Conservation (phyloP, 106 monocot genomes). For the Agapanthus africanus region DNA sequence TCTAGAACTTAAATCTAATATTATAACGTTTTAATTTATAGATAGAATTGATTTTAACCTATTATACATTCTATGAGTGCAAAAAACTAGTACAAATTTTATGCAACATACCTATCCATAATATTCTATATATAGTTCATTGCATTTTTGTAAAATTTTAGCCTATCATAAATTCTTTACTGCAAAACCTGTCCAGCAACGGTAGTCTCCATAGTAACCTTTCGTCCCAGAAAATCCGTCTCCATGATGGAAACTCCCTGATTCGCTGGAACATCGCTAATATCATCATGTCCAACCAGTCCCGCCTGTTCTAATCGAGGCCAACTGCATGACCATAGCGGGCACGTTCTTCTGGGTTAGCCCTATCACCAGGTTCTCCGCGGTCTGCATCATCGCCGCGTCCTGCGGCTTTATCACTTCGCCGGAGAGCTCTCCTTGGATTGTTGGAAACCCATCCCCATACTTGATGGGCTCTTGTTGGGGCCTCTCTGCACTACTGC, state of each 20-base stretch:
- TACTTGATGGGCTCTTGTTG: conserved; percentile 43
- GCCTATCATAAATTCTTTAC: too few species aligned
- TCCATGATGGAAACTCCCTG: conserved; percentile 42
- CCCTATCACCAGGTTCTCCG: conserved; percentile 38
- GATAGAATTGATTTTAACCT: too few species aligned
- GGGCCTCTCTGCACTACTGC: too few species aligned
- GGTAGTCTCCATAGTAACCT: conserved; percentile 38
- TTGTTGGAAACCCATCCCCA: conserved; percentile 53
- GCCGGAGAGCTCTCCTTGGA: conserved; percentile 42
- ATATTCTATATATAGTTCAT: too few species aligned
- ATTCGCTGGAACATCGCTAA: conserved; percentile 13
- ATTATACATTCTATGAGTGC: too few species aligned
- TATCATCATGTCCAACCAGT: conserved; percentile 27
- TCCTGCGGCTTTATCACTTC: conserved; percentile 42
- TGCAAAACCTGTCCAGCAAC: conserved; percentile 56
- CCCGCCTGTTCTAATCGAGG: conserved; percentile 37
- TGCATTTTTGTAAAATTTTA: too few species aligned
- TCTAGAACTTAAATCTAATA: too few species aligned
- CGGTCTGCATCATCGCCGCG: conserved; percentile 64
- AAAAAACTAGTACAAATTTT: too few species aligned
- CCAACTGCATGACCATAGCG: conserved; percentile 63
- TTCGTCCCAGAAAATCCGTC: conserved; percentile 25
- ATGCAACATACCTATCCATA: too few species aligned
- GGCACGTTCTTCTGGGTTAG: conserved; percentile 43
- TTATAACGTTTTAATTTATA: too few species aligned